These are phyloP conservation scores for Phytophthora tentaculata DNA, from an alignment of 352 stramenopile species.

Conservation along the genomic window DNA sequence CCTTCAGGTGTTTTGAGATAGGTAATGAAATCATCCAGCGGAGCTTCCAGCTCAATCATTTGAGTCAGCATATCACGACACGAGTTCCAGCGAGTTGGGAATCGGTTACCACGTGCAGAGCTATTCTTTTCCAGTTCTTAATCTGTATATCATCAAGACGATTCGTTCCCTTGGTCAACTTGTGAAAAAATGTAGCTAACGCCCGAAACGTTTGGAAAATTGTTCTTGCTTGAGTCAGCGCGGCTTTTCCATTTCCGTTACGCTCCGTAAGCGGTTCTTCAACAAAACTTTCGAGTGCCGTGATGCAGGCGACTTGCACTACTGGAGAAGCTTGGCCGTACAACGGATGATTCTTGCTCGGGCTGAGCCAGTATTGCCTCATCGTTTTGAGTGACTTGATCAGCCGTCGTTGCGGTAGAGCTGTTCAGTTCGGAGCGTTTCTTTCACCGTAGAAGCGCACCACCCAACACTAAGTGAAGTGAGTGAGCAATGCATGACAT, in stretches of 20 bases:
- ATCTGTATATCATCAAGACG: conserved; percentile 3
- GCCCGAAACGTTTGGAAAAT: not conserved
- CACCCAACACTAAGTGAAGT: too few species aligned
- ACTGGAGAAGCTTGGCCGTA: too few species aligned
- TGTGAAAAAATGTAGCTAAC: not conserved
- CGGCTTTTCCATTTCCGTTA: not conserved
- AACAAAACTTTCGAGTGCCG: too few species aligned
- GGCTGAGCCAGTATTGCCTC: too few species aligned
- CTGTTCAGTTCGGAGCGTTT: too few species aligned
- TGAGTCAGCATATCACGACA: conserved; percentile 15
- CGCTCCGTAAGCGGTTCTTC: too few species aligned
- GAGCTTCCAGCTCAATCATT: conserved; percentile 7
- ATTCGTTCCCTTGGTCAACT: conserved; percentile 4
- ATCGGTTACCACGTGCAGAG: conserved; percentile 10
- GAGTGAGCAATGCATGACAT: too few species aligned
- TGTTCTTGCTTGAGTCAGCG: not conserved
- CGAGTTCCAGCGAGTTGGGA: conserved; percentile 18
- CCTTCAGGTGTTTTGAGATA: conserved; percentile 1
- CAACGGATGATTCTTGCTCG: too few species aligned
- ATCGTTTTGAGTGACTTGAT: too few species aligned
- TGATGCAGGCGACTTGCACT: too few species aligned
- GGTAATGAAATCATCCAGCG: not conserved
- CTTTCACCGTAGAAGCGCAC: not conserved
- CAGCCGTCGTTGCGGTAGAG: too few species aligned
- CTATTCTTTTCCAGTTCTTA: not conserved